These are phyloP conservation scores for Thermothelomyces thermophilus DNA, from an alignment of 2,329 filamentous ascomycete genomes.

Conservation along the genomic window DNA sequence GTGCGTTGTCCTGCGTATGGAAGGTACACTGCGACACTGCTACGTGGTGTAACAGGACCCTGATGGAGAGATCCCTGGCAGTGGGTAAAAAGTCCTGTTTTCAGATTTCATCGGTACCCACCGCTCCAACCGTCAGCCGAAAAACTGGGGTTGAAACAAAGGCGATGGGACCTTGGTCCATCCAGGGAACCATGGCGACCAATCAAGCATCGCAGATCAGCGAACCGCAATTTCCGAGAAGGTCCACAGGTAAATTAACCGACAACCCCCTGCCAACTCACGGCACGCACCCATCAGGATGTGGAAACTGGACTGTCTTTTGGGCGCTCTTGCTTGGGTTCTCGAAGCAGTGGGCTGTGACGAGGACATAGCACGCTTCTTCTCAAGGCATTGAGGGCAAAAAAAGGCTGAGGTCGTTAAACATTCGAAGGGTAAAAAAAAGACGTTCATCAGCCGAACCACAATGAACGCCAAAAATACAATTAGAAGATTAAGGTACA, in stretches of 20 bases:
- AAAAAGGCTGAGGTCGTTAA: neutral
- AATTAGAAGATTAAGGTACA: slow-evolving; percentile 47
- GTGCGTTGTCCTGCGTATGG: too few species aligned
- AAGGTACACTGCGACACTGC: too few species aligned
- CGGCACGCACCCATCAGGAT: too few species aligned
- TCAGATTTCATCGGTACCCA: too few species aligned
- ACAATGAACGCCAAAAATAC: slow-evolving; percentile 26
- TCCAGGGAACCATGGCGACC: neutral
- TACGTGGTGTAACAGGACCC: too few species aligned
- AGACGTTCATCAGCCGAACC: slow-evolving; percentile 20
- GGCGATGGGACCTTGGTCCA: neutral
- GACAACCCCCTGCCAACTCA: too few species aligned
- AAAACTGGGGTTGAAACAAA: slow-evolving; percentile 17
- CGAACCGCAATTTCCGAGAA: slow-evolving; percentile 13
- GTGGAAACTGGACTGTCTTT: neutral
- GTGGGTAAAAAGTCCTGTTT: neutral
- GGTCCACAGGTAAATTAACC: neutral
- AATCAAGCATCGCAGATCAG: neutral
- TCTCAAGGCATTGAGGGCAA: neutral
- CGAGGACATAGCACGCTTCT: neutral
- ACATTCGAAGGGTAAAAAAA: slow-evolving; percentile 16
- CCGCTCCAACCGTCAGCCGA: neutral
- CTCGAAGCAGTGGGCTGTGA: too few species aligned
- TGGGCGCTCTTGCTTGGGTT: too few species aligned
- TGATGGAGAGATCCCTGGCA: too few species aligned